phyloP scores from a whole-genome alignment of 1,139 yeast genomes.

The Nadsonia commutata region DNA sequence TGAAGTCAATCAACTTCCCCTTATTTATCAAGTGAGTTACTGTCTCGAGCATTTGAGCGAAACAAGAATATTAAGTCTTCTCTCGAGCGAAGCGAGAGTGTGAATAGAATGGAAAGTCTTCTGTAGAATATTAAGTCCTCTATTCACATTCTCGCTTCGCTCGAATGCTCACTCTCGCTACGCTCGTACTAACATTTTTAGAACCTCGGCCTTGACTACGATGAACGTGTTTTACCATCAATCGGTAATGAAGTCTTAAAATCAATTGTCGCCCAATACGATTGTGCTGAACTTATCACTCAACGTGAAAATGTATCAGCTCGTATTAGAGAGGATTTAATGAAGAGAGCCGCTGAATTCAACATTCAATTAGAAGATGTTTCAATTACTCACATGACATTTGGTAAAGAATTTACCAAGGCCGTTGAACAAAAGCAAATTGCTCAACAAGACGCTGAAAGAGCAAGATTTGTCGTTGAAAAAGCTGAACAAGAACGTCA shows the following conservation, averaged over 20 bases:
- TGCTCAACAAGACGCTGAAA: constrained; percentile 98
- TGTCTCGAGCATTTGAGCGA: too few species aligned
- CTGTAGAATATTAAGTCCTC: too few species aligned
- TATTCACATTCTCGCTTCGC: too few species aligned
- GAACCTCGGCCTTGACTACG: constrained; percentile 83
- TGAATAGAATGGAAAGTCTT: too few species aligned
- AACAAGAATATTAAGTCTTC: too few species aligned
- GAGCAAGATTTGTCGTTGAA: constrained; percentile 88
- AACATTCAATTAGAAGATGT: constrained; percentile 90
- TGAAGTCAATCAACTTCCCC: constrained; percentile 67
- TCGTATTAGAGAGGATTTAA: constrained; percentile 75
- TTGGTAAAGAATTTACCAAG: constrained; percentile 92
- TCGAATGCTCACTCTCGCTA: too few species aligned
- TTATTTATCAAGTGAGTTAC: constrained; percentile 55
- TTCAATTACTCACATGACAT: constrained; percentile 94
- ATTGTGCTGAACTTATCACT: constrained; percentile 92
- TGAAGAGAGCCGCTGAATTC: constrained; percentile 76
- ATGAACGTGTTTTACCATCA: constrained; percentile 91
- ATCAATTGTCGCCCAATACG: constrained; percentile 95
- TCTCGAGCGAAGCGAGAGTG: too few species aligned
- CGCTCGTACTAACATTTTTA: too few species aligned
- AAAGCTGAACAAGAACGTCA: constrained; percentile 96
- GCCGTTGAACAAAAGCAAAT: constrained; percentile 98
- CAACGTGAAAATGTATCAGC: constrained; percentile 93
- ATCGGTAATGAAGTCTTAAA: constrained; percentile 94